Evolutionary conservation across 2,329 filamentous ascomycete genomes (phyloP).

Genomic region (Hypoxylon sp.): DNA sequence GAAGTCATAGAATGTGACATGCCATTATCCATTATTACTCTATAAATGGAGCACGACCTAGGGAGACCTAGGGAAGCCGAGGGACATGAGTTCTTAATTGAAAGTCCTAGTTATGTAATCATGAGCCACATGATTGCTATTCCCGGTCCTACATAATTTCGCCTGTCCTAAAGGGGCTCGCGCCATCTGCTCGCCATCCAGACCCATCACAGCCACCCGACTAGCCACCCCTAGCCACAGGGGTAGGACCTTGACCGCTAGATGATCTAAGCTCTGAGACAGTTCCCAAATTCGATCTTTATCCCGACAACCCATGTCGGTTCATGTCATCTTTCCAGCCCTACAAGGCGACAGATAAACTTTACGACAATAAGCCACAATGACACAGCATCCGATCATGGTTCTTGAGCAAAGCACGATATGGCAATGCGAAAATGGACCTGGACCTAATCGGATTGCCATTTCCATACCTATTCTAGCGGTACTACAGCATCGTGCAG

Average conservation of each 20-base stretch:
- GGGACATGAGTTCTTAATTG: too few species aligned
- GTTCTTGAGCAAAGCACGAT: constrained; percentile 9
- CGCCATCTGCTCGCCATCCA: not conserved
- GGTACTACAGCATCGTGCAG: constrained; percentile 13
- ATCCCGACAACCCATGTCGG: constrained; percentile 8
- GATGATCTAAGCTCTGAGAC: constrained; percentile 28
- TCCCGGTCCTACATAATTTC: constrained; percentile 10
- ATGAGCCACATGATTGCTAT: constrained; percentile 1
- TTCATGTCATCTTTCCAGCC: constrained; percentile 30
- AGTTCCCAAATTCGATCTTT: constrained; percentile 23
- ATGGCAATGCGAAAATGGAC: constrained; percentile 14
- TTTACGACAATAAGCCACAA: constrained; percentile 30
- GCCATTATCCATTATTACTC: constrained; percentile 5
- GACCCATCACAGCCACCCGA: constrained; percentile 16
- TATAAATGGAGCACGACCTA: constrained; percentile 7
- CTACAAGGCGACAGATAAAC: constrained; percentile 39
- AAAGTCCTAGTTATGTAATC: constrained; percentile 33
- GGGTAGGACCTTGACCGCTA: constrained; percentile 13
- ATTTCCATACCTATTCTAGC: constrained; percentile 35
- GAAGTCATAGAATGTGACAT: not conserved
- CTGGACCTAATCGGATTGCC: constrained; percentile 20
- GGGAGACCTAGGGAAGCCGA: too few species aligned
- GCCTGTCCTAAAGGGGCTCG: not conserved
- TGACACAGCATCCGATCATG: constrained; percentile 14
- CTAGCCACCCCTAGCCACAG: constrained; percentile 24